Evolutionary conservation across 2,329 filamentous ascomycete genomes (phyloP), one percentile per base, ranked within the genome.

Genomic region (Ascochyta clinopodiicola): DNA sequence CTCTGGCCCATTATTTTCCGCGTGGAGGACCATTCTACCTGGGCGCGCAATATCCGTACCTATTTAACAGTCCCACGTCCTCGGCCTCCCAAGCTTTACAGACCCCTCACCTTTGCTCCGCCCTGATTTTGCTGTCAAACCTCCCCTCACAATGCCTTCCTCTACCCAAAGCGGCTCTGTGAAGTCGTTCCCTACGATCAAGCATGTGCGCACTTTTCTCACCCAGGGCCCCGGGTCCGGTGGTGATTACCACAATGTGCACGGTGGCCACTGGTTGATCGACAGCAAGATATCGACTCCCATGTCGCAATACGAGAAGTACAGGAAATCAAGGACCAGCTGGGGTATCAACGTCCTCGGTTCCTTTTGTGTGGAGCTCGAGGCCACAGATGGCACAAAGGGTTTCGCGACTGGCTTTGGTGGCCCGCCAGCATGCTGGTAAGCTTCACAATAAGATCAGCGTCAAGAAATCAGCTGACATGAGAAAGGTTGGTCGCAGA

Each of bases 301-400:
- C 6, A 96, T 93, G 84, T 94, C 92, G 44, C 85, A 87, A 76
- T 96, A 93, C 85, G 90, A 95, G 62, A 82, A 93, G 66, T 97
- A 96, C 77, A 87, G 92, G 63, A 86, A 88, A 58, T 96, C 92
- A 34, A 84, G 93, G 66, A 96, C 92, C 12, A 92, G 88, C 74
- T 97, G 92, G 91, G 93, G 93, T 34, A 97, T 97, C 82, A 97
- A 97, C 68, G 92, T 96, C 7, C 80, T 97, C 24, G 93, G 93
- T 2, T 96, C 92, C 0, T 96, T 97, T 78, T 89, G 92, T 67
- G 85, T 97, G 7, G 92, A 96, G 77, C 87, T 97, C 51, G 91
- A 96, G 76, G 90, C 90, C 15, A 88, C 85, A 7, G 92, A 97
- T 80, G 93, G 93, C 62, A 95, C 91, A n/a, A 90, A 94, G 65